Evolutionary conservation across 352 stramenopile species (phyloP), one percentile per base, ranked within the genome.

Genomic region (Globisporangium iwayamae): DNA sequence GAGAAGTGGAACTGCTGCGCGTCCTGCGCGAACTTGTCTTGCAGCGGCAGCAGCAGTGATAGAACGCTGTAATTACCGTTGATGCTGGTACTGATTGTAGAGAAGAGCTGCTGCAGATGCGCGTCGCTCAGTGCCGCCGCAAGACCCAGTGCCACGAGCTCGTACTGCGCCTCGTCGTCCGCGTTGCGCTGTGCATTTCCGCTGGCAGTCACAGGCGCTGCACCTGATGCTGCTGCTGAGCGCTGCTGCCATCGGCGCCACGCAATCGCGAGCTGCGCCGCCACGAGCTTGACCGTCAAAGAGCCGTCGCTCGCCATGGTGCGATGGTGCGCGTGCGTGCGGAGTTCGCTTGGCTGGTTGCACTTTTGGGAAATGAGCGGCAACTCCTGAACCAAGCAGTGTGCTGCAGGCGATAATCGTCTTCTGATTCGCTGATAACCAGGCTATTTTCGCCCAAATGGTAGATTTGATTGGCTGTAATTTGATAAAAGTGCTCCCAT

Each of bases 101-200:
- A 11, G 39, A 85, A 76, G 13, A 87, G 47, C 13, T 63, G 30
- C 3, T 66, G 47, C 32, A 80, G 41, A 41, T 83, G 57, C 11
- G 66, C 46, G 32, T 68, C 62, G 20, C 18, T 36, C 45, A 82
- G 25, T n/a, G 48, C 34, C 3, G 67, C 41, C 16, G 28, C 66
- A 46, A 87, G 48, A 0, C 79, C 79, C 30, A 70, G 71, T 28
- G 79, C 76, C 36, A 87, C 65, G 13, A 85, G 72, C 53, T 84
- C 77, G 48, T 78, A 87, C 72, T 91, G 79, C 18, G 52, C 51
- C 70, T 90, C 79, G 6, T 74, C 61, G 50, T 76, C 62, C 20
- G 55, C 59, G 20, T 39, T 65, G 38, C 45, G 63, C 46, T 62
- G 55, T 1, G n/a, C 22, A 2, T 53, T 11, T 13, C 36, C 41